Percentiles rank a stretch among this genome's conserved stretches.
phyloP scores from a whole-genome alignment of 1,284 basidiomycete species.

The Cutaneotrichosporon sp. region DNA sequence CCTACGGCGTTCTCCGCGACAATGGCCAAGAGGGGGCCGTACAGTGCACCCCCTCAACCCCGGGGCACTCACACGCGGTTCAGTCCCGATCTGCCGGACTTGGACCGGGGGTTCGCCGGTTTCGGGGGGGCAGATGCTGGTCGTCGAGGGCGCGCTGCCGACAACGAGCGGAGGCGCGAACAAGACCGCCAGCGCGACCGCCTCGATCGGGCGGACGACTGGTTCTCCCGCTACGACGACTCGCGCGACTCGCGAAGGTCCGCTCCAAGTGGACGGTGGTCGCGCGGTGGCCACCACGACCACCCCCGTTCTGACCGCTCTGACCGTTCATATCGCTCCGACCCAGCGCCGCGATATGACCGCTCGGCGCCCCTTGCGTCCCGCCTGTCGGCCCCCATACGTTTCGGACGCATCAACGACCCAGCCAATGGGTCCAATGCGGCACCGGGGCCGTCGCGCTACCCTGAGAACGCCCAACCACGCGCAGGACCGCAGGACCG shows the following conservation, averaged over 20 bases:
- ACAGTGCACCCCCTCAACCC: conserved; percentile 33
- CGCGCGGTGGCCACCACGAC: too few species aligned
- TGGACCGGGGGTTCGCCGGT: conserved; percentile 7
- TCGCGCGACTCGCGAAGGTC: background rate
- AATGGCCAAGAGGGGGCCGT: conserved; percentile 69
- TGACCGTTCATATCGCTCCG: too few species aligned
- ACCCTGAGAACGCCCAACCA: too few species aligned
- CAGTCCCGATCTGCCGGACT: conserved; percentile 20
- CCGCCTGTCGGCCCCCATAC: too few species aligned
- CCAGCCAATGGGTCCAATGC: too few species aligned
- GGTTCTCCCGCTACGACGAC: background rate
- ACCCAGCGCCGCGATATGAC: too few species aligned
- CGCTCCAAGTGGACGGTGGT: too few species aligned
- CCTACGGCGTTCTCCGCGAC: conserved; percentile 66
- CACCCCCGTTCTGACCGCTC: too few species aligned
- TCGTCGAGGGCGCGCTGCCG: conserved; percentile 27
- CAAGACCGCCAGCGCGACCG: conserved; percentile 13
- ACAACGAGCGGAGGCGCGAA: conserved; percentile 12
- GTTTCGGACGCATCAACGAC: too few species aligned
- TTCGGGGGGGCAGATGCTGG: conserved; percentile 29
- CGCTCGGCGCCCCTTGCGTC: too few species aligned
- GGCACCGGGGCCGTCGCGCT: too few species aligned
- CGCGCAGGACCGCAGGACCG: too few species aligned
- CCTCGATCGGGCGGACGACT: background rate
- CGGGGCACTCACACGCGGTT: conserved; percentile 25